Conservation (phyloP, 2,329 filamentous ascomycete species). For the Xylariaceae sp. region DNA sequence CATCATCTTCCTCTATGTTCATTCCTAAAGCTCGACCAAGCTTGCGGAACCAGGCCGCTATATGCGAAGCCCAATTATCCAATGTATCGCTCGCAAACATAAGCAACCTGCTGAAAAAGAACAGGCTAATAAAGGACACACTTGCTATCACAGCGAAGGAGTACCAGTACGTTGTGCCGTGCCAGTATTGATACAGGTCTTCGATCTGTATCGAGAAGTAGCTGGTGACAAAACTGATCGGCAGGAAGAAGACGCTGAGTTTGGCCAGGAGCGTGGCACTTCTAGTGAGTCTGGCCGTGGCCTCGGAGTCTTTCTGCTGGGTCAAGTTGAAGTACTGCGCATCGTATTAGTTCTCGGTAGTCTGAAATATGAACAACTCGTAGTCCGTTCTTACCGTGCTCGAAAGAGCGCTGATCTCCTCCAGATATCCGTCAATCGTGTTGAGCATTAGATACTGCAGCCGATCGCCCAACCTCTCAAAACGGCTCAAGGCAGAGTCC, state of each 20-base stretch:
- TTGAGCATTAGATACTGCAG: constrained; percentile 65
- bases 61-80: constrained; percentile 44
- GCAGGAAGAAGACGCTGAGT: constrained; percentile 76
- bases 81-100: constrained; percentile 53
- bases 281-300: constrained; percentile 73
- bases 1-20: constrained; percentile 25
- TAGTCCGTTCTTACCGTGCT: constrained; percentile 59
- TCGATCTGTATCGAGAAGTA: constrained; percentile 74
- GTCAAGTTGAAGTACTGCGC: constrained; percentile 77
- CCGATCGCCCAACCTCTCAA: constrained; percentile 63
- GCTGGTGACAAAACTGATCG: constrained; percentile 74
- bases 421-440: constrained; percentile 67
- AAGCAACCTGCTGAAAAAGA: constrained; percentile 56
- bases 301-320: constrained; percentile 74
- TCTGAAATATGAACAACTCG: not conserved
- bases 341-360: constrained; percentile 1
- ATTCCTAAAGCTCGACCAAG: constrained; percentile 22
- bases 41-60: constrained; percentile 26
- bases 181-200: constrained; percentile 62
- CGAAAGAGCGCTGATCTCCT: constrained; percentile 73
- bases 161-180: constrained; percentile 69
- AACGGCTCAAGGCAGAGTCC: constrained; percentile 59
- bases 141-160: constrained; percentile 68
- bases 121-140: constrained; percentile 63
- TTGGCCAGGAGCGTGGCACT: constrained; percentile 77